phyloP scores from a whole-genome alignment of 164 flowering plant species.

The Platanus orientalis region DNA sequence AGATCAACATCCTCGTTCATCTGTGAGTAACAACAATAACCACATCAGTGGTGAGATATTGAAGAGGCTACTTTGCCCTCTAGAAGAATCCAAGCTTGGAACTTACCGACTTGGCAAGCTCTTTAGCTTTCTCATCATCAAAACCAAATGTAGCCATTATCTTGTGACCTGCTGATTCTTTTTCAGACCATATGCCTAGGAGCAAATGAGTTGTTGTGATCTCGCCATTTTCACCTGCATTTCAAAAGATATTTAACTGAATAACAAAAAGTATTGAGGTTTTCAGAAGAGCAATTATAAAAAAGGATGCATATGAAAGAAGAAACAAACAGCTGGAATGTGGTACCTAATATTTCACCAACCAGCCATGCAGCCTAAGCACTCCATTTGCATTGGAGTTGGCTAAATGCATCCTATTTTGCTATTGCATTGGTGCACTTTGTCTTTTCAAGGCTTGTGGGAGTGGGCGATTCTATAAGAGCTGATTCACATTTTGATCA shows the following conservation, averaged over 20 bases:
- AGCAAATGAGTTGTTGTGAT: constrained; percentile 57
- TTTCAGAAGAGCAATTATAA: neutral
- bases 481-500: too few relatives aligned
- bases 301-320: too few relatives aligned
- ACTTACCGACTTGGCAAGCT: constrained; percentile 47
- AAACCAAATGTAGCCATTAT: constrained; percentile 66
- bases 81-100: constrained; percentile 20
- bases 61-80: neutral
- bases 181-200: constrained; percentile 75
- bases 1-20: constrained; percentile 15
- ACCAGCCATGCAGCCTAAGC: too few relatives aligned
- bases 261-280: neutral
- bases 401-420: too few relatives aligned
- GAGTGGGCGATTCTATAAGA: too few relatives aligned
- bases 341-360: too few relatives aligned
- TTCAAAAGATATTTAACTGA: neutral
- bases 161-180: constrained; percentile 69
- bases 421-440: too few relatives aligned
- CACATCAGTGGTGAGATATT: constrained; percentile 1
- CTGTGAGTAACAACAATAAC: constrained; percentile 12
- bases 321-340: too few relatives aligned
- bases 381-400: too few relatives aligned
- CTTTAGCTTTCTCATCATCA: constrained; percentile 61
- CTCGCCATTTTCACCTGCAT: constrained; percentile 66
- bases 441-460: too few relatives aligned